Evolutionary conservation across 2,329 filamentous ascomycete species (phyloP).

Genomic region (Ceratocystis ficicola): DNA sequence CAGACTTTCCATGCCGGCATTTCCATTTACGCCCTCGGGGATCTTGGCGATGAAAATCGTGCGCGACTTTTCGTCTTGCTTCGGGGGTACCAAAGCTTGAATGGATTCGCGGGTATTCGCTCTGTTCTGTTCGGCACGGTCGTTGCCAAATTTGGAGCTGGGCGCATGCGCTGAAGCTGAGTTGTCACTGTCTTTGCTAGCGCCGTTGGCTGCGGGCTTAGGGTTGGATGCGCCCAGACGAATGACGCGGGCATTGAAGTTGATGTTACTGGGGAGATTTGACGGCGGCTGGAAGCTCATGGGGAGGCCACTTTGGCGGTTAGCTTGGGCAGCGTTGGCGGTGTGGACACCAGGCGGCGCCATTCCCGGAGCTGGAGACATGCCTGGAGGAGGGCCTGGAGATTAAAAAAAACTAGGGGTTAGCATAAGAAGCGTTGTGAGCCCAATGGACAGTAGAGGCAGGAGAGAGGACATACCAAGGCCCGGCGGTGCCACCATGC

Average conservation of each 20-base stretch:
- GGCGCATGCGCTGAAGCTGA: slow-evolving; percentile 24
- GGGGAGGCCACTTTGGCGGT: slow-evolving; percentile 68
- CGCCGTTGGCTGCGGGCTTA: slow-evolving; percentile 41
- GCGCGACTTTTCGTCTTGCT: slow-evolving; percentile 76
- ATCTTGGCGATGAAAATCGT: slow-evolving; percentile 86
- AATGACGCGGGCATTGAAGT: slow-evolving; percentile 94
- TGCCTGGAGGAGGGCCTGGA: slow-evolving; percentile 63
- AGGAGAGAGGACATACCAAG: slow-evolving; percentile 50
- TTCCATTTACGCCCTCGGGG: slow-evolving; percentile 59
- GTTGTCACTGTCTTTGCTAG: slow-evolving; percentile 37
- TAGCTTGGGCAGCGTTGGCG: slow-evolving; percentile 60
- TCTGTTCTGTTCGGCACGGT: slow-evolving; percentile 48
- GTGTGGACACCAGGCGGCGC: slow-evolving; percentile 66
- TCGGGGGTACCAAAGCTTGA: slow-evolving; percentile 66
- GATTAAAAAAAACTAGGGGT: slow-evolving; percentile 17
- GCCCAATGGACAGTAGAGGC: slow-evolving; percentile 10
- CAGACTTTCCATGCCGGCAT: slow-evolving; percentile 67
- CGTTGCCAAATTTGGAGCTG: slow-evolving; percentile 40
- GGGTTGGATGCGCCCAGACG: slow-evolving; percentile 67
- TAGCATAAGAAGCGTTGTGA: neutral
- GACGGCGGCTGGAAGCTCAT: slow-evolving; percentile 75
- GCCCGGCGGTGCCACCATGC: slow-evolving; percentile 67
- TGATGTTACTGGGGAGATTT: slow-evolving; percentile 83
- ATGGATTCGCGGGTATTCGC: slow-evolving; percentile 55
- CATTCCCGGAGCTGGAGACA: slow-evolving; percentile 69